A percentile compares a stretch with the other conserved stretches of the same genome.
Conservation (phyloP, 2,329 filamentous ascomycete genomes). For the Penicillium sp. region DNA sequence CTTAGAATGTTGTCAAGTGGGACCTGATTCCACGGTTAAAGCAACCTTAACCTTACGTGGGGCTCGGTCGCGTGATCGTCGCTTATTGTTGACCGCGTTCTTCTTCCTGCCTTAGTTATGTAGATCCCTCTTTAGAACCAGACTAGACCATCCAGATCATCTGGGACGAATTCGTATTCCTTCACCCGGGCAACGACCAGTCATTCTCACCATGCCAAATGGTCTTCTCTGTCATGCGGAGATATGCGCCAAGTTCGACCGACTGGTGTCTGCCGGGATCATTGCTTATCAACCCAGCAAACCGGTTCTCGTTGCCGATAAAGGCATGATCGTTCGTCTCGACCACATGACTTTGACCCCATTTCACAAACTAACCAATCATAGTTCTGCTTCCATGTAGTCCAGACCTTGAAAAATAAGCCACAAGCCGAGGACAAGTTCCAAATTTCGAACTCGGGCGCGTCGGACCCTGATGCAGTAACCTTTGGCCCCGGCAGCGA, state of each 20-base stretch:
- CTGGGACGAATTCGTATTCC: not conserved
- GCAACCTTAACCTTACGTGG: not conserved
- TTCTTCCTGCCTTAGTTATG: not conserved
- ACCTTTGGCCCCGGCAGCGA: conserved; percentile 25
- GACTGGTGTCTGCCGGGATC: conserved; percentile 8
- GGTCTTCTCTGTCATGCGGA: conserved; percentile 8
- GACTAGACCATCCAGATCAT: not conserved
- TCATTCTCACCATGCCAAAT: conserved; percentile 3
- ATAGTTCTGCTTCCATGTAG: conserved; percentile 12
- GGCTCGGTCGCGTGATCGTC: not conserved
- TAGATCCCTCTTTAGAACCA: not conserved
- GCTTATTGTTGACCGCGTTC: not conserved
- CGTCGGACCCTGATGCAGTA: not conserved
- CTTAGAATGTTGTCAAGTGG: not conserved
- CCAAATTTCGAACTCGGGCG: not conserved
- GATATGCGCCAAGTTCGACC: conserved; percentile 14
- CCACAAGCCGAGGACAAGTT: conserved; percentile 9
- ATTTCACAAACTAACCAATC: not conserved
- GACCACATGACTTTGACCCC: not conserved
- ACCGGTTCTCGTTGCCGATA: conserved; percentile 2
- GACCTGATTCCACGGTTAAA: not conserved
- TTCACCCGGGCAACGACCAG: not conserved
- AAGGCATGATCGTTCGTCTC: conserved; percentile 11
- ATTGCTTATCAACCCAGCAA: conserved; percentile 9
- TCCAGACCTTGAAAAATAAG: conserved; percentile 4